Percentiles rank a stretch among this genome's conserved stretches.
Conservation (phyloP, 2,329 filamentous ascomycete species). For the Sarocladium brachiariae region DNA sequence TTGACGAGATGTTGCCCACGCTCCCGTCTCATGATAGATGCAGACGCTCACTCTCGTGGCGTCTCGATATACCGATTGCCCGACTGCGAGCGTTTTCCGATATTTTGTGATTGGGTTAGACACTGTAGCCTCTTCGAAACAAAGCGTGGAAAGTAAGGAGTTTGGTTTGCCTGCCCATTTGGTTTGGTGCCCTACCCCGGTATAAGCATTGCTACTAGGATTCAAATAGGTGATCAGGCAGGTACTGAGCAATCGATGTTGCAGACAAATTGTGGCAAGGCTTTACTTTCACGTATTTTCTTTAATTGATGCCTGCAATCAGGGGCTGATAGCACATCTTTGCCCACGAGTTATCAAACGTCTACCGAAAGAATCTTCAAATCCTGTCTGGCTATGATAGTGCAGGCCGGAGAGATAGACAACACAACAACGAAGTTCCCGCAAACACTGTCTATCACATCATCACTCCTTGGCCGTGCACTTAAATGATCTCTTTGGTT, state of each 20-base stretch:
- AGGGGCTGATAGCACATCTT: neutral
- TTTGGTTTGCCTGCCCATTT: too few species aligned
- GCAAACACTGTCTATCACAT: neutral
- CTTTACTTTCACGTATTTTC: constrained; percentile 6
- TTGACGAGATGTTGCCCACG: neutral
- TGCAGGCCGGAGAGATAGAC: constrained; percentile 5
- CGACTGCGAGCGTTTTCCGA: too few species aligned
- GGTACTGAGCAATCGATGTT: too few species aligned
- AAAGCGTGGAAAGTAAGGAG: too few species aligned
- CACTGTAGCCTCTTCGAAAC: too few species aligned
- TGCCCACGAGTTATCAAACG: neutral
- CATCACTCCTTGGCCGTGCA: neutral
- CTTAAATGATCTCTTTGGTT: neutral
- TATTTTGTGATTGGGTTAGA: too few species aligned
- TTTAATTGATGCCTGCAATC: constrained; percentile 5
- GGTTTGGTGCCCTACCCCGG: too few species aligned
- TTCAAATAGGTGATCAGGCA: too few species aligned
- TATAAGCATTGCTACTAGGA: too few species aligned
- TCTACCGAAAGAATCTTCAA: neutral
- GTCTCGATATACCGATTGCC: too few species aligned
- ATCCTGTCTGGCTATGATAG: neutral
- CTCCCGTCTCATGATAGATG: neutral
- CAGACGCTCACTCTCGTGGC: too few species aligned
- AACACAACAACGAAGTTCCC: neutral
- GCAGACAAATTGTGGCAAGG: neutral